These are phyloP conservation scores for Microdochium paspali DNA, from an alignment of 2,329 filamentous ascomycete species.

Conservation along the genomic window DNA sequence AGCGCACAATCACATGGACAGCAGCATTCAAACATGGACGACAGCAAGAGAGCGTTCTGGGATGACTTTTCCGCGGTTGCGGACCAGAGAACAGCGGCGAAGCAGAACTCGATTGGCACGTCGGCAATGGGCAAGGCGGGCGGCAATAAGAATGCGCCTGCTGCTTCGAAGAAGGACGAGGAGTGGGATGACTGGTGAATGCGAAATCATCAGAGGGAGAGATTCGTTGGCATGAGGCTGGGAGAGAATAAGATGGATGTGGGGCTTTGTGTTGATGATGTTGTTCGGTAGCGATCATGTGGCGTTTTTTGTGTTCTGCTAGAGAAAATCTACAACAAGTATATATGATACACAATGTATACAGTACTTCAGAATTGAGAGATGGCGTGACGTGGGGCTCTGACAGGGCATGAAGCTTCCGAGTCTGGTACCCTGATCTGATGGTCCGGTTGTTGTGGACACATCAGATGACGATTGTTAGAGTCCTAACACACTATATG, in stretches of 20 bases:
- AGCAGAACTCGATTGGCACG: constrained; percentile 45
- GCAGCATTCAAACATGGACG: constrained; percentile 32
- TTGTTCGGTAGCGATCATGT: background rate
- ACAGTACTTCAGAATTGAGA: too few relatives aligned
- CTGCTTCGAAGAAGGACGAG: constrained; percentile 37
- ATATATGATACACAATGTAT: background rate
- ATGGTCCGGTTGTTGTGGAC: too few relatives aligned
- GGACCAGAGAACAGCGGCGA: constrained; percentile 36
- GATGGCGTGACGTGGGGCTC: too few relatives aligned
- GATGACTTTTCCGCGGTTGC: constrained; percentile 73
- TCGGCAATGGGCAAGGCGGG: constrained; percentile 48
- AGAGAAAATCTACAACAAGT: background rate
- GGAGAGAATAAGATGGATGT: constrained; percentile 2
- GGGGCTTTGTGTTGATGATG: background rate
- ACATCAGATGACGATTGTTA: too few relatives aligned
- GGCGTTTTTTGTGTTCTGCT: background rate
- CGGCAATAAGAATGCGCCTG: constrained; percentile 20
- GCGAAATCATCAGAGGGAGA: background rate
- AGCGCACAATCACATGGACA: constrained; percentile 23
- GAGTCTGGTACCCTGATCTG: too few relatives aligned
- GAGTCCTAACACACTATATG: too few relatives aligned
- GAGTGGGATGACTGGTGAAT: constrained; percentile 57
- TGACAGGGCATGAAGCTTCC: too few relatives aligned
- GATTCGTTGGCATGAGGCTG: constrained; percentile 3
- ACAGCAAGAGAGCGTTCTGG: constrained; percentile 80